A percentile compares a stretch with the other conserved stretches of the same genome.
These are phyloP conservation scores for Pseudotsuga menziesii DNA, from an alignment of 75 land plant genomes.

Conservation along the genomic window DNA sequence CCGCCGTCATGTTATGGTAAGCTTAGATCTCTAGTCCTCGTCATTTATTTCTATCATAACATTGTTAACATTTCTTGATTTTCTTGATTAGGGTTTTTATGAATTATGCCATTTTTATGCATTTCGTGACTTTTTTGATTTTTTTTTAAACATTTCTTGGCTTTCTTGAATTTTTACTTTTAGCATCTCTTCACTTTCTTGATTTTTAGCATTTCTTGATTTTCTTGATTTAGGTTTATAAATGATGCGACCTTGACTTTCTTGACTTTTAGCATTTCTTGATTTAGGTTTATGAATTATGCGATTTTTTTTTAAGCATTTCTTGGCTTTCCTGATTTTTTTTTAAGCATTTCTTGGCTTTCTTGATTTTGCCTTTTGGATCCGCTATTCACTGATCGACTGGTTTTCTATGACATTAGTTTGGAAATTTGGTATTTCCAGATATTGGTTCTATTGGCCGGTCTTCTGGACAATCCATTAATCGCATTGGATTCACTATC, in stretches of 20 bases:
- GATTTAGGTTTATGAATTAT: too few relatives aligned
- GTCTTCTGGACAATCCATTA: constrained; percentile 39
- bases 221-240: not conserved
- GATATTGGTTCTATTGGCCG: constrained; percentile 46
- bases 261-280: too few relatives aligned
- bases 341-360: not conserved
- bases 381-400: not conserved
- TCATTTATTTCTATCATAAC: not conserved
- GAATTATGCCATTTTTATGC: too few relatives aligned
- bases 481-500: constrained; percentile 48
- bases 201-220: too few relatives aligned
- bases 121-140: too few relatives aligned
- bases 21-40: not conserved
- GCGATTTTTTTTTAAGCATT: too few relatives aligned
- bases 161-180: too few relatives aligned
- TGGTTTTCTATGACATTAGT: constrained; percentile 19
- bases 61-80: not conserved
- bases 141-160: too few relatives aligned
- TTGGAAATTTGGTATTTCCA: constrained; percentile 64
- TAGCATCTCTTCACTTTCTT: too few relatives aligned
- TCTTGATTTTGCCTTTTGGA: not conserved
- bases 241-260: not conserved
- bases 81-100: not conserved
- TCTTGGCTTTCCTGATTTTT: too few relatives aligned
- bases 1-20: constrained; percentile 67